Evolutionary conservation across 2,329 filamentous ascomycete genomes (phyloP).

Genomic region (Alternaria consortialis): DNA sequence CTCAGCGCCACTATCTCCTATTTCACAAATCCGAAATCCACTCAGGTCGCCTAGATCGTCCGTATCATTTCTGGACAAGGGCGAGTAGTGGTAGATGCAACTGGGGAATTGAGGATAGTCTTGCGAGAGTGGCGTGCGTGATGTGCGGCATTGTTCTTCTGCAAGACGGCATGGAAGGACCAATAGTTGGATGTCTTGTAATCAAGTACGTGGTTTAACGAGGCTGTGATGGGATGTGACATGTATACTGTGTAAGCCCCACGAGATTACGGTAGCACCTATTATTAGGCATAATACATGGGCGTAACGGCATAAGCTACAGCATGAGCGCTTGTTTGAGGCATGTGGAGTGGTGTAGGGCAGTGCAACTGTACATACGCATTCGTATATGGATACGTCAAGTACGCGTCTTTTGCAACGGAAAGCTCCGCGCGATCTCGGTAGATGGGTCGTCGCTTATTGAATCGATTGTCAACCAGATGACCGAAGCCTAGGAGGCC

Average conservation of each 20-base stretch:
- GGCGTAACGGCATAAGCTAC: neutral
- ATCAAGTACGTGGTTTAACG: neutral
- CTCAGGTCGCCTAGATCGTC: conserved; percentile 13
- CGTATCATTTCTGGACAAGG: conserved; percentile 20
- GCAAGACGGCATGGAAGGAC: neutral
- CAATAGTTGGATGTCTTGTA: neutral
- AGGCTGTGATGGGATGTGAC: neutral
- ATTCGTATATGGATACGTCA: conserved; percentile 3
- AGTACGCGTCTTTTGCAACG: conserved; percentile 1
- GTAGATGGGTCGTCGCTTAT: neutral
- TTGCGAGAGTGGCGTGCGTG: conserved; percentile 9
- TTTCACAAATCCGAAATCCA: neutral
- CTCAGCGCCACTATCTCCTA: conserved; percentile 1
- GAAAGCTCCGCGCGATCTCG: conserved; percentile 2
- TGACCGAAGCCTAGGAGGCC: conserved; percentile 5
- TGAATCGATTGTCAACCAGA: neutral
- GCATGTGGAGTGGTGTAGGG: neutral
- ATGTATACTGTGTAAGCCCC: neutral
- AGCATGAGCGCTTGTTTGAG: neutral
- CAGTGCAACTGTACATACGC: conserved; percentile 1
- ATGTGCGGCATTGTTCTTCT: neutral
- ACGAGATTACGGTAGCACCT: neutral
- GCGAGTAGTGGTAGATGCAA: conserved; percentile 1
- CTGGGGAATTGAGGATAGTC: conserved; percentile 2
- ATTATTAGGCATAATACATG: neutral